Conservation (phyloP, 768 basidiomycete species). For the Favolaschia claudopus region DNA sequence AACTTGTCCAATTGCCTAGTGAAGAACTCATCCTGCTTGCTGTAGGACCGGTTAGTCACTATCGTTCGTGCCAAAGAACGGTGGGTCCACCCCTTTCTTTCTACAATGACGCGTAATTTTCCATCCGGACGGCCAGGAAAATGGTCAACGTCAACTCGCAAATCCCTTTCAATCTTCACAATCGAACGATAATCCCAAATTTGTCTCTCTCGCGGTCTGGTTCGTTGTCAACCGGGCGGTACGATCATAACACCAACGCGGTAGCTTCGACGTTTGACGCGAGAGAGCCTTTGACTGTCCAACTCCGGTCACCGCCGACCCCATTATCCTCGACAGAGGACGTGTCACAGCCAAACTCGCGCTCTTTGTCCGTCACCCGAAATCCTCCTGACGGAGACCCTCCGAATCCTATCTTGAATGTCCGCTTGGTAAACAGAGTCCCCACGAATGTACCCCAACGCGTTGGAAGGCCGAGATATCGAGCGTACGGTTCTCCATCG, state of each 20-base stretch:
- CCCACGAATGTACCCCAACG: slow-evolving; percentile 13
- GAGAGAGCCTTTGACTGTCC: slow-evolving; percentile 25
- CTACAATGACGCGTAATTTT: neutral
- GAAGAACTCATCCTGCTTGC: no score
- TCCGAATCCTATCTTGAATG: slow-evolving; percentile 29
- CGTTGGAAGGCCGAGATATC: slow-evolving; percentile 21
- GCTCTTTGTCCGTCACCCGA: slow-evolving; percentile 19
- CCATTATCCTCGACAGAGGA: slow-evolving; percentile 9
- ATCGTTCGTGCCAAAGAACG: slow-evolving; percentile 35
- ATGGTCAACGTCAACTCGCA: slow-evolving; percentile 35
- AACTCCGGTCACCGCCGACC: slow-evolving; percentile 15
- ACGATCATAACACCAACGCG: neutral
- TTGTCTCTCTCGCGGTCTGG: slow-evolving; percentile 20
- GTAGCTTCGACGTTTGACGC: slow-evolving; percentile 1
- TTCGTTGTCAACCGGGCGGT: slow-evolving; percentile 18
- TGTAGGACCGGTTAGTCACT: slow-evolving; percentile 22
- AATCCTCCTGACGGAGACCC: neutral
- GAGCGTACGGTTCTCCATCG: slow-evolving; percentile 12
- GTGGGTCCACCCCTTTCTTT: slow-evolving; percentile 14
- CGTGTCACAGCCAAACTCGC: slow-evolving; percentile 18
- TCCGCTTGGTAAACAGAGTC: slow-evolving; percentile 22
- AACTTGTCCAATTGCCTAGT: no score
- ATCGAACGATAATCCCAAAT: slow-evolving; percentile 23
- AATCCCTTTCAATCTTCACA: slow-evolving; percentile 37
- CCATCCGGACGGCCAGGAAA: slow-evolving; percentile 26